These are phyloP conservation scores for Schizochytrium sp. DNA, from an alignment of 108 stramenopile genomes.

Conservation along the genomic window DNA sequence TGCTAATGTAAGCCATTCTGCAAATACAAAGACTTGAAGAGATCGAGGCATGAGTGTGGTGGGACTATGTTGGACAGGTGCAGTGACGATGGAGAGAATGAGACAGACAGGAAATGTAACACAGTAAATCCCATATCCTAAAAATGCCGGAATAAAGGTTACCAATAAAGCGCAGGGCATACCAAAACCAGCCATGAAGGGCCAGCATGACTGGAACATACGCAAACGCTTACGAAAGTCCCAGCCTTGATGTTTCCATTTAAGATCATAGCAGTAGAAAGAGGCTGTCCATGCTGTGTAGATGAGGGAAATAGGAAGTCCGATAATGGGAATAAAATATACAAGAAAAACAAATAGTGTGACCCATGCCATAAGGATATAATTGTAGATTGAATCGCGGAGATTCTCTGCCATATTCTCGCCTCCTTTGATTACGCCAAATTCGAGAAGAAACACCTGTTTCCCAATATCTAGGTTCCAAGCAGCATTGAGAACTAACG, in stretches of 20 bases:
- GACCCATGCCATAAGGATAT: conserved; percentile 46
- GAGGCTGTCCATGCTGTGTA: conserved; percentile 45
- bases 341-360: conserved; percentile 5
- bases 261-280: background rate
- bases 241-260: conserved; percentile 41
- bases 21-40: conserved; percentile 46
- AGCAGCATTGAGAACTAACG: conserved; percentile 41
- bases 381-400: conserved; percentile 60
- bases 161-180: background rate
- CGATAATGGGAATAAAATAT: background rate
- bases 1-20: conserved; percentile 15
- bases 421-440: conserved; percentile 48
- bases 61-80: conserved; percentile 34
- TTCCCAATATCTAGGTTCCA: conserved; percentile 53
- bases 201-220: conserved; percentile 47
- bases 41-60: background rate
- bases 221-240: conserved; percentile 13
- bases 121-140: conserved; percentile 49
- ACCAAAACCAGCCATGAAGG: conserved; percentile 56
- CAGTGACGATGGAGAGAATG: background rate
- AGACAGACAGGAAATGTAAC: conserved; percentile 20
- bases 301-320: background rate
- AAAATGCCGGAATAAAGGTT: conserved; percentile 6
- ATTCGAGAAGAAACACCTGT: conserved; percentile 2
- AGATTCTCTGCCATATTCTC: conserved; percentile 15